Evolutionary conservation across 805 yeast species (phyloP), one percentile per base, ranked within the genome.

Genomic region (Teunomyces gatunensis): DNA sequence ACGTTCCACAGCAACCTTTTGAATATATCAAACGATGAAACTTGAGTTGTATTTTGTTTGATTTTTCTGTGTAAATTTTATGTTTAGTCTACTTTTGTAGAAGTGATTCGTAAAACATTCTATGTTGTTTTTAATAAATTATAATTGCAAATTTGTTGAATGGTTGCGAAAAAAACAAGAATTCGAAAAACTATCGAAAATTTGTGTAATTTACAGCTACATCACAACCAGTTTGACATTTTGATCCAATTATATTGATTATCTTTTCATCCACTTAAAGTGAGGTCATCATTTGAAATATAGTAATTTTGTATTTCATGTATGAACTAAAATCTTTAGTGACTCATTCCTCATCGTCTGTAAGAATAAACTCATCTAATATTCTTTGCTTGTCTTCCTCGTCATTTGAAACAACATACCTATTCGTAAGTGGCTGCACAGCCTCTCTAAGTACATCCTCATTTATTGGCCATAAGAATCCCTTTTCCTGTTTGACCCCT

Each of bases 311-410:
- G 6, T 30, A 32, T 30, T 21, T 21, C 25, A 7, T 9, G 11
- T 25, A 25, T 9, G 9, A 25, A 9, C 11, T 25, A 25, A 7
- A 11, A 25, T 25, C 7, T 6, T 3, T 1, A 12, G 17, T 17
- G 29, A 17, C 13, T 18, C 20, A 34, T n/a, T 47, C 47, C n/a
- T 48, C 54, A 10, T 48, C 52, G 34, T 51, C 79, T 4, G 66
- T 64, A 27, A 83, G 60, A 4, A 73, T 67, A 52, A 62, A 84
- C 58, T 83, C 83, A 35, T 77, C 65, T 11, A 84, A 49, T 0
- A 79, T 63, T 9, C 66, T 65, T 15, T 71, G 54, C 48, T 68
- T 59, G 15, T 67, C 65, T 7, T 49, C 64, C 55, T 21, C 43
- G 15, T 44, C 47, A 40, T 48, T 35, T 25, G 45, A 23, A 17